These are phyloP conservation scores for Warburgia ugandensis DNA, from an alignment of 164 flowering plant species.

Conservation along the genomic window DNA sequence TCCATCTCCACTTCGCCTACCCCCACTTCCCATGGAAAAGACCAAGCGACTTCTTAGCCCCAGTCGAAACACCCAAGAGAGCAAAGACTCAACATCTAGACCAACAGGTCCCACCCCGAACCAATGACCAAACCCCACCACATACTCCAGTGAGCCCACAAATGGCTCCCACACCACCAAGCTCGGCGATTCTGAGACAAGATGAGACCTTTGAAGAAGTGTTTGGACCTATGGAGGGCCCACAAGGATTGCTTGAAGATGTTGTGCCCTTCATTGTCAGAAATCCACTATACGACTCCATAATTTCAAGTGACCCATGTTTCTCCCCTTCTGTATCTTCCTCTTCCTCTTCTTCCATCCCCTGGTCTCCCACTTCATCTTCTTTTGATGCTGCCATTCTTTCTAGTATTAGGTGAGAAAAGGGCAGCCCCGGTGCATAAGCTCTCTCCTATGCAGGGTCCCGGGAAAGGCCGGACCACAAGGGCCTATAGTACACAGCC, in stretches of 20 bases:
- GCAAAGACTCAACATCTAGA: background rate
- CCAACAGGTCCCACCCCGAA: constrained; percentile 15
- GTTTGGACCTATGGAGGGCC: constrained; percentile 4
- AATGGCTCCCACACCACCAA: constrained; percentile 1
- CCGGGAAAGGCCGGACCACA: background rate
- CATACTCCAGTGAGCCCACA: background rate
- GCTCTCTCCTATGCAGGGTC: background rate
- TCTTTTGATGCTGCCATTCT: constrained; percentile 11
- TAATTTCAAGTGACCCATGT: constrained; percentile 15
- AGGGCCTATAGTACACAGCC: too few species aligned
- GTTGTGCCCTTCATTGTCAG: constrained; percentile 61
- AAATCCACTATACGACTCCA: constrained; percentile 31
- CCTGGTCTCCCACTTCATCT: constrained; percentile 17
- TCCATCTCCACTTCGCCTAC: constrained; percentile 78
- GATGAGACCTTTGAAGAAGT: constrained; percentile 4
- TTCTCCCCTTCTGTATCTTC: constrained; percentile 18
- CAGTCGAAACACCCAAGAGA: constrained; percentile 32
- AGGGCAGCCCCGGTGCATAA: background rate
- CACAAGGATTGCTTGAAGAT: constrained; percentile 83
- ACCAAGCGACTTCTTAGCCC: background rate
- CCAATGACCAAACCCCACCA: constrained; percentile 8
- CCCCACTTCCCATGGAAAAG: constrained; percentile 34
- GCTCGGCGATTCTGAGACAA: constrained; percentile 1
- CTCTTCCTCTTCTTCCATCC: constrained; percentile 18
- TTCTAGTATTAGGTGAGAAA: constrained; percentile 9